Evolutionary conservation across 1,284 basidiomycete genomes (phyloP).

Genomic region (Cutaneotrichosporon spelunceum): DNA sequence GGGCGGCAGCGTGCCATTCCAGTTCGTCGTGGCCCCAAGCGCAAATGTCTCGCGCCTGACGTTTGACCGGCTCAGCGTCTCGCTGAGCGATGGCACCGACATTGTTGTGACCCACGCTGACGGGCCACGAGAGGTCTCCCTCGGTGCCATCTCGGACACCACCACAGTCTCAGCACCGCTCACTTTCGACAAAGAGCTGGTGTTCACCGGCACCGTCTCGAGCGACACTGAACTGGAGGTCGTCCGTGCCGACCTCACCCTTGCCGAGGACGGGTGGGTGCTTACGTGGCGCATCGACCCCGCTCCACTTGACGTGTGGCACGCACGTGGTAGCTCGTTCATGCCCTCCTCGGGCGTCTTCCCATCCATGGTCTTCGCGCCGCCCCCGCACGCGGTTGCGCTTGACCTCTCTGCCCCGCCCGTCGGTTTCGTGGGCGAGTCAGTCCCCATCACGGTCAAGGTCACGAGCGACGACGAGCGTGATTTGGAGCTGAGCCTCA

Average conservation of each 20-base stretch:
- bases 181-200: constrained; percentile 24
- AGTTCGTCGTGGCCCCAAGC: constrained; percentile 55
- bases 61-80: constrained; percentile 37
- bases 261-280: constrained; percentile 38
- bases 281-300: constrained; percentile 31
- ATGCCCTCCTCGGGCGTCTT: constrained; percentile 13
- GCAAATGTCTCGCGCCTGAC: constrained; percentile 38
- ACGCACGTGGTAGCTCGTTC: constrained; percentile 20
- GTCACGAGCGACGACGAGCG: constrained; percentile 60
- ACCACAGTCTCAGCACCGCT: constrained; percentile 19
- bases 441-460: constrained; percentile 65
- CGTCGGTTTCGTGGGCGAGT: constrained; percentile 73
- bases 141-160: constrained; percentile 5
- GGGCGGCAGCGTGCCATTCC: constrained; percentile 65
- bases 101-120: constrained; percentile 21
- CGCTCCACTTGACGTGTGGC: constrained; percentile 27
- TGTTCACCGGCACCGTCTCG: constrained; percentile 26
- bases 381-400: constrained; percentile 61
- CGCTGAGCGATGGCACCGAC: constrained; percentile 44
- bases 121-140: constrained; percentile 9
- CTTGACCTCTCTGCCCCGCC: constrained; percentile 60
- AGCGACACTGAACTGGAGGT: constrained; percentile 29
- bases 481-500: constrained; percentile 64
- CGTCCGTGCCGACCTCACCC: constrained; percentile 24
- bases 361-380: constrained; percentile 57